Conservation (phyloP, 768 basidiomycete genomes). For the Rhizopogon sp. region DNA sequence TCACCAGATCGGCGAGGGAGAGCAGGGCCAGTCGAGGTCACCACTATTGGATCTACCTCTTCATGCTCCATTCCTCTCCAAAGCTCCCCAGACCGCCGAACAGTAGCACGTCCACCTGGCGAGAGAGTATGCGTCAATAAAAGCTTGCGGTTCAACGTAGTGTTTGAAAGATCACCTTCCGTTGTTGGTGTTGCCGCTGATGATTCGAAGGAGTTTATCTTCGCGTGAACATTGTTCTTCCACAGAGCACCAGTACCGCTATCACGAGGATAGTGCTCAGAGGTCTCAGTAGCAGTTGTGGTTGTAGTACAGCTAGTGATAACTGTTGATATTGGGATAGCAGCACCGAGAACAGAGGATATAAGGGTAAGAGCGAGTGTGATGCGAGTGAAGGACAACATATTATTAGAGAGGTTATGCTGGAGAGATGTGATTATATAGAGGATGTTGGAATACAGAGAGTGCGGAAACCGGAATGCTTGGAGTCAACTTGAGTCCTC, state of each 20-base stretch:
- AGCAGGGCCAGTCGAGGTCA: no score
- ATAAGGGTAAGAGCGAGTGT: slow-evolving; percentile 1
- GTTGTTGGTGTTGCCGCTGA: no score
- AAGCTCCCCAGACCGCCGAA: neutral
- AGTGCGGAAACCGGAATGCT: neutral
- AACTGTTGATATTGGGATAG: slow-evolving; percentile 2
- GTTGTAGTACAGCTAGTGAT: no score
- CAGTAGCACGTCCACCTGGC: neutral
- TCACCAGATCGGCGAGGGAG: neutral
- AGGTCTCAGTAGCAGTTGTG: no score
- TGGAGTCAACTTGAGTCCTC: neutral
- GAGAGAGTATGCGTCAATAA: neutral
- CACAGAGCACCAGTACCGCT: no score
- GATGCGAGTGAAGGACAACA: neutral
- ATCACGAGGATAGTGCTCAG: no score
- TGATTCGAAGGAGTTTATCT: no score
- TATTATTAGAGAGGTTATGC: neutral
- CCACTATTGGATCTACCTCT: no score
- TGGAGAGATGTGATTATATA: neutral
- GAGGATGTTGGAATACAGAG: neutral
- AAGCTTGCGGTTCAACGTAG: no score
- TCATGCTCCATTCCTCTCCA: neutral
- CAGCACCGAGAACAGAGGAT: slow-evolving; percentile 12
- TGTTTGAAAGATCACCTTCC: no score
- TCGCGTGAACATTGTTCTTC: no score